A percentile compares a stretch with the other conserved stretches of the same genome.
These are phyloP conservation scores for Chlorella sp. DNA, from an alignment of 139 green algal species.

Conservation along the genomic window DNA sequence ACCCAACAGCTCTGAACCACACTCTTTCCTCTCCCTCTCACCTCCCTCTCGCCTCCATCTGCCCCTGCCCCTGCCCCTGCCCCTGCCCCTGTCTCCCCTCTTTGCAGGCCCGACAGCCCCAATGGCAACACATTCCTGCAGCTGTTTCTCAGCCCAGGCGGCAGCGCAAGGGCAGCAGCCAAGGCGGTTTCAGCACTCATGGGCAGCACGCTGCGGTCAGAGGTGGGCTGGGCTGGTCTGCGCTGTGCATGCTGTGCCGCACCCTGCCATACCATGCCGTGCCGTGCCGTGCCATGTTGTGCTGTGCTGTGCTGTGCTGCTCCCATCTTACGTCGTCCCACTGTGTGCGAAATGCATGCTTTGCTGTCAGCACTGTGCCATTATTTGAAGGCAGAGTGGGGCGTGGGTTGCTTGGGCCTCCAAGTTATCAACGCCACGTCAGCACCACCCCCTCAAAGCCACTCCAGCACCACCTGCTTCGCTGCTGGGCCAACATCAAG, in stretches of 20 bases:
- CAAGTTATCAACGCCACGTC: not conserved
- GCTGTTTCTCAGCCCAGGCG: constrained; percentile 32
- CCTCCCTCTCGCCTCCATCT: not conserved
- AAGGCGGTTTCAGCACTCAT: not conserved
- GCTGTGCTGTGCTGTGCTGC: too few species aligned
- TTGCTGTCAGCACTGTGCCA: too few species aligned
- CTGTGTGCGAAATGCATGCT: too few species aligned
- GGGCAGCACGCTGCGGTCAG: constrained; percentile 2
- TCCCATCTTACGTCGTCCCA: too few species aligned
- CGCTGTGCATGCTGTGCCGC: too few species aligned
- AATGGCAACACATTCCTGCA: constrained; percentile 41
- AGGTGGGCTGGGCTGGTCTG: too few species aligned
- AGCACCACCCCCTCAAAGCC: not conserved
- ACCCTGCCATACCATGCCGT: too few species aligned
- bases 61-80: not conserved
- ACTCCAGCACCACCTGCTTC: not conserved
- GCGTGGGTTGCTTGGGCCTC: too few species aligned
- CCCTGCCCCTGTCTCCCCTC: not conserved
- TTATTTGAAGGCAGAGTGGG: too few species aligned
- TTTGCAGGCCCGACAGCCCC: constrained; percentile 51
- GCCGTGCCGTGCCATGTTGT: too few species aligned
- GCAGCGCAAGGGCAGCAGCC: not conserved
- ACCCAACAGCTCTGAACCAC: not conserved
- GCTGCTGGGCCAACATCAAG: not conserved
- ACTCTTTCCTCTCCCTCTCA: too few species aligned